Evolutionary conservation across 192 early-diverging fungal species (phyloP).

Genomic region (Hyaloraphidium curvatum): DNA sequence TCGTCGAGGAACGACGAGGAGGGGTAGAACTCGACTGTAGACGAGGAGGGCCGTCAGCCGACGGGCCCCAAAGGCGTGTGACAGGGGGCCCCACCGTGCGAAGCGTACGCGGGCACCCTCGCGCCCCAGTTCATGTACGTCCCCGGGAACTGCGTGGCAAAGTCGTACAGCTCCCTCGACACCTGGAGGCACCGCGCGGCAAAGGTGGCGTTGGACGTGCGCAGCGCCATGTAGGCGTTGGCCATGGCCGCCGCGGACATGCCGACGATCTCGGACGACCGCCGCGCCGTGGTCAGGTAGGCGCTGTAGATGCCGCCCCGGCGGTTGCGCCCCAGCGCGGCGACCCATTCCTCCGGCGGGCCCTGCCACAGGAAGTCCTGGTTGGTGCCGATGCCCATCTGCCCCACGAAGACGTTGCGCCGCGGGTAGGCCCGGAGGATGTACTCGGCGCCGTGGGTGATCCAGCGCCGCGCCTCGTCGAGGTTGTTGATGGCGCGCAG

Average conservation of each 20-base stretch:
- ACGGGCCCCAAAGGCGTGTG: too few species aligned
- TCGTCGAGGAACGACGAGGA: too few species aligned
- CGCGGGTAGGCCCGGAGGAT: constrained; percentile 9
- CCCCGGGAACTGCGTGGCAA: constrained; percentile 9
- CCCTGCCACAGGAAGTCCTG: constrained; percentile 16
- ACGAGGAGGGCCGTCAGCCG: too few species aligned
- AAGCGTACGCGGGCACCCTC: too few species aligned
- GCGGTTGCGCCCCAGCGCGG: not conserved
- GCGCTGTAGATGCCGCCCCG: too few species aligned
- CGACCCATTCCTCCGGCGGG: constrained; percentile 15
- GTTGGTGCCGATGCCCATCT: not conserved
- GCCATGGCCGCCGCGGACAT: constrained; percentile 12
- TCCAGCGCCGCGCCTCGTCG: constrained; percentile 11
- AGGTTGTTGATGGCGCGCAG: constrained; percentile 11
- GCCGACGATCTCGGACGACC: constrained; percentile 14
- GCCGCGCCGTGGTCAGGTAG: too few species aligned
- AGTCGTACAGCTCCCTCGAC: constrained; percentile 8
- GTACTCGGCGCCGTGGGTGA: constrained; percentile 13
- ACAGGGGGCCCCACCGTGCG: too few species aligned
- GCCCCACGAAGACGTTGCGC: not conserved
- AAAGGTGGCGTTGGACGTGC: constrained; percentile 6
- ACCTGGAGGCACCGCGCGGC: constrained; percentile 8
- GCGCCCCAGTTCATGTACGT: too few species aligned
- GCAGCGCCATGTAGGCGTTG: constrained; percentile 6
- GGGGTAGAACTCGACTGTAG: too few species aligned